Base-by-base conservation (phyloP, 176 grass and related monocot species). In the Typha latifolia region DNA sequence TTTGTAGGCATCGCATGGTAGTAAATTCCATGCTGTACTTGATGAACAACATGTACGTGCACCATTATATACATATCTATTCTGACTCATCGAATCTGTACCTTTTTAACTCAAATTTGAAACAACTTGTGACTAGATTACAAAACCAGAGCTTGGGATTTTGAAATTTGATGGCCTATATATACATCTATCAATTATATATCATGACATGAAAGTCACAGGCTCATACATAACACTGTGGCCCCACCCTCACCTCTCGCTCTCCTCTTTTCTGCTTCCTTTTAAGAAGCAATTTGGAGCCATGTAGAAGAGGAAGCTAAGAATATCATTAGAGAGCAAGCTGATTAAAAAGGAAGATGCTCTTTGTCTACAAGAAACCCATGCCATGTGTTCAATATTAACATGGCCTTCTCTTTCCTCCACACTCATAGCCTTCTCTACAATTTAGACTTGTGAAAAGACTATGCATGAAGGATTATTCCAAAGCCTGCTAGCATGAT, bases 301-400 rank as follows among this genome's bases (percentile, higher is more conserved):
- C 66, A 67, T 67, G 66, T 67, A 67, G 49, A 67, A 67, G 66
- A 67, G 66, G 66, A 50, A 67, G 37, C 47, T 19, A 43, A 68
- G 66, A 68, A 68, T 47, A 51, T 16, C 19, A 51, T 14, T 51
- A 12, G 49, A 68, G 21, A n/a, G 48, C 14, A 50, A 68, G 49
- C 47, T 4, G 3, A 26, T 19, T 24, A 50, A 47, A 51, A 50
- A 50, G 48, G 66, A 68, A 68, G 66, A 68, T 31, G 66, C 66
- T 27, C 20, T 59, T 59, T 59, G 53, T 21, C 53, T 10, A 19
- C 15, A 21, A 59, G 4, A 10, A 59, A 59, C 22, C 53, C 53
- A 59, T 21, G 20, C n/a, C 53, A 19, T n/a, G 51, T 53, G 15
- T 15, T 53, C 0, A 53, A 15, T 64, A 64, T 37, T n/a, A n/a